Percentiles rank a stretch among this genome's conserved stretches.
These are phyloP conservation scores for Echinosophora koreensis DNA, from an alignment of 306 rosid genomes.

Conservation along the genomic window DNA sequence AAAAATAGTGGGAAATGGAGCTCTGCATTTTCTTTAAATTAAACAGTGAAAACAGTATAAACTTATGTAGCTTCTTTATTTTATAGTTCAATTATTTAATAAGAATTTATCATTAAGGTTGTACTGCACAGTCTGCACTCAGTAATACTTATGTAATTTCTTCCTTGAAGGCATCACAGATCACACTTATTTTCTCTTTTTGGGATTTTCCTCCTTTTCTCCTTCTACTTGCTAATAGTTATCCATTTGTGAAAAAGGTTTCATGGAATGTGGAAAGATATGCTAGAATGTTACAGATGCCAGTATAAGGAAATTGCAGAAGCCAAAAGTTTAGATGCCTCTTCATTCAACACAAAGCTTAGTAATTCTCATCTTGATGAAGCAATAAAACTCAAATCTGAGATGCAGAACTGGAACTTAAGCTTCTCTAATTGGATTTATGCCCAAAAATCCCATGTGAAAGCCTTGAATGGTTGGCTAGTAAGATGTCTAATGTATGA, in stretches of 20 bases:
- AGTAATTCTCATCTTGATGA: slow-evolving; percentile 55
- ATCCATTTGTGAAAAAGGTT: slow-evolving; percentile 52
- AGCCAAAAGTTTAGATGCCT: slow-evolving; percentile 48
- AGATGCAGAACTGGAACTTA: slow-evolving; percentile 64
- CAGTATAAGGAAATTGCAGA: slow-evolving; percentile 60
- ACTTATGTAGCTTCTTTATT: not conserved
- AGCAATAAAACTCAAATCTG: slow-evolving; percentile 64
- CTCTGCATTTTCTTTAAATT: not conserved
- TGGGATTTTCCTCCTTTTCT: not conserved
- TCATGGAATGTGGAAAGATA: slow-evolving; percentile 70
- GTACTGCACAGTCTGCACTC: not conserved
- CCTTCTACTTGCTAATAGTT: slow-evolving; percentile 18
- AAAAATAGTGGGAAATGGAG: too few relatives aligned
- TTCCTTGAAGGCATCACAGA: not conserved
- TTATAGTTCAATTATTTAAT: not conserved
- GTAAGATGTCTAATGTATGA: slow-evolving; percentile 60
- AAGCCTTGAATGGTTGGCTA: slow-evolving; percentile 76
- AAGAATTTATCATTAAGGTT: not conserved
- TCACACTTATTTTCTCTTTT: slow-evolving; percentile 8
- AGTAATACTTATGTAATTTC: not conserved
- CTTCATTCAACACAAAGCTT: slow-evolving; percentile 46
- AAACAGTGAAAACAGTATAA: not conserved
- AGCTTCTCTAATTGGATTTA: slow-evolving; percentile 65
- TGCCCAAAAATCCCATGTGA: slow-evolving; percentile 63
- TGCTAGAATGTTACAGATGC: slow-evolving; percentile 66